These are phyloP conservation scores for Cenococcum geophilum DNA, from an alignment of 495 filamentous ascomycete genomes.

Conservation along the genomic window DNA sequence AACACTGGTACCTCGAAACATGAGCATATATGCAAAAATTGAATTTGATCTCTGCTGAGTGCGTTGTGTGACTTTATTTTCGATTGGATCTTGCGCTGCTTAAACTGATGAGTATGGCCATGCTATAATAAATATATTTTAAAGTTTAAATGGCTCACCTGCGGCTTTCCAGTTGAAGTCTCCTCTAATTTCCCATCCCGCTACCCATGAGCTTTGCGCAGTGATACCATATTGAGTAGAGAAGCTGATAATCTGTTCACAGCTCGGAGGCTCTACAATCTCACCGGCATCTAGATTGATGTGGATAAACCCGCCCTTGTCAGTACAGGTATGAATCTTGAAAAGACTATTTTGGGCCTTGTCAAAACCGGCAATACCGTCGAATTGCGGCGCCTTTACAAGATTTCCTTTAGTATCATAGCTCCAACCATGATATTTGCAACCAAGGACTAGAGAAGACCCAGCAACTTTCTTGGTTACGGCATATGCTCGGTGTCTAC, in stretches of 20 bases:
- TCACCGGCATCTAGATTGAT: slow-evolving; percentile 26
- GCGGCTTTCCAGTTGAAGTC: slow-evolving; percentile 29
- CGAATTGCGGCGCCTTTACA: slow-evolving; percentile 31
- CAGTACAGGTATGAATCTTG: slow-evolving; percentile 22
- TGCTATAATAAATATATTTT: slow-evolving; percentile 4
- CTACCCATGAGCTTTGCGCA: slow-evolving; percentile 11
- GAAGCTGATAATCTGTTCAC: slow-evolving; percentile 9
- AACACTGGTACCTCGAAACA: background rate
- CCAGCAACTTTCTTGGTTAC: slow-evolving; percentile 25
- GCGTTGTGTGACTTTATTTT: background rate
- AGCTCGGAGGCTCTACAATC: slow-evolving; percentile 3
- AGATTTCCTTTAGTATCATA: slow-evolving; percentile 27
- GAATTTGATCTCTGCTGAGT: background rate
- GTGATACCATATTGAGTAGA: slow-evolving; percentile 10
- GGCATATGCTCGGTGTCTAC: slow-evolving; percentile 30
- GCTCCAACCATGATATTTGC: slow-evolving; percentile 33
- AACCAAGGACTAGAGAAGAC: slow-evolving; percentile 25
- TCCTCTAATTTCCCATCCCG: slow-evolving; percentile 22
- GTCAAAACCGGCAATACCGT: slow-evolving; percentile 26
- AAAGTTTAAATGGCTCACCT: slow-evolving; percentile 8
- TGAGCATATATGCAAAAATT: background rate
- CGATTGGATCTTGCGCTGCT: background rate
- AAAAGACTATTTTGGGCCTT: slow-evolving; percentile 27
- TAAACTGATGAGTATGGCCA: background rate
- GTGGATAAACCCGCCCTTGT: slow-evolving; percentile 26